Percentiles rank a stretch among this genome's conserved stretches.
Evolutionary conservation across 1,139 yeast genomes (phyloP).

Genomic region (Diutina sp.): DNA sequence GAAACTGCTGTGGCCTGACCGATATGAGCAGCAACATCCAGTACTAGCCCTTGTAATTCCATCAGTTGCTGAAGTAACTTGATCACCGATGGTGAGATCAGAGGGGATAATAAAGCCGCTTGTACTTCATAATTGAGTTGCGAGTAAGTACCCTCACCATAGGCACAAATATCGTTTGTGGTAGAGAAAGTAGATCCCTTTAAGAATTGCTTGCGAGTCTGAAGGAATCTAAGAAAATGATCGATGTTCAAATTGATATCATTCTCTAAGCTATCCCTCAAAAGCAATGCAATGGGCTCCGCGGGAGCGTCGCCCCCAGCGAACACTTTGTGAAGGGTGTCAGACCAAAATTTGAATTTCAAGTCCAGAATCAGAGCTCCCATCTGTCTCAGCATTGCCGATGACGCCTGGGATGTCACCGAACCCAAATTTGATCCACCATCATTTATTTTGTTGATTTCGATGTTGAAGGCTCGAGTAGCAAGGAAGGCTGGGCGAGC

Average conservation of each 20-base stretch:
- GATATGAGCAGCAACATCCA: conserved; percentile 65
- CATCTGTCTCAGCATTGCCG: conserved; percentile 16
- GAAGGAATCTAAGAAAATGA: conserved; percentile 48
- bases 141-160: conserved; percentile 73
- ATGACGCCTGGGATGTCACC: conserved; percentile 20
- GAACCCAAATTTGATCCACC: conserved; percentile 25
- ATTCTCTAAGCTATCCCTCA: conserved; percentile 34
- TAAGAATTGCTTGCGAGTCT: conserved; percentile 44
- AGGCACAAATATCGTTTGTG: conserved; percentile 52
- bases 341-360: conserved; percentile 54
- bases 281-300: conserved; percentile 56
- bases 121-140: conserved; percentile 62
- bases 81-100: conserved; percentile 45
- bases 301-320: conserved; percentile 29
- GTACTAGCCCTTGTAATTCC: conserved; percentile 26
- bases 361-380: conserved; percentile 38
- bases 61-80: conserved; percentile 35
- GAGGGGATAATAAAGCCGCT: conserved; percentile 45
- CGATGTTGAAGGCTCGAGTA: conserved; percentile 55
- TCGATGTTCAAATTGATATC: conserved; percentile 40
- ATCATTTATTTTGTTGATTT: conserved; percentile 46
- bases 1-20: conserved; percentile 77
- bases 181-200: conserved; percentile 30
- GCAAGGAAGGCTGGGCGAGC: conserved; percentile 59
- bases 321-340: conserved; percentile 30